A percentile compares a stretch with the other conserved stretches of the same genome.
phyloP scores from a whole-genome alignment of 352 stramenopile genomes.

The Pythium myriotylum region DNA sequence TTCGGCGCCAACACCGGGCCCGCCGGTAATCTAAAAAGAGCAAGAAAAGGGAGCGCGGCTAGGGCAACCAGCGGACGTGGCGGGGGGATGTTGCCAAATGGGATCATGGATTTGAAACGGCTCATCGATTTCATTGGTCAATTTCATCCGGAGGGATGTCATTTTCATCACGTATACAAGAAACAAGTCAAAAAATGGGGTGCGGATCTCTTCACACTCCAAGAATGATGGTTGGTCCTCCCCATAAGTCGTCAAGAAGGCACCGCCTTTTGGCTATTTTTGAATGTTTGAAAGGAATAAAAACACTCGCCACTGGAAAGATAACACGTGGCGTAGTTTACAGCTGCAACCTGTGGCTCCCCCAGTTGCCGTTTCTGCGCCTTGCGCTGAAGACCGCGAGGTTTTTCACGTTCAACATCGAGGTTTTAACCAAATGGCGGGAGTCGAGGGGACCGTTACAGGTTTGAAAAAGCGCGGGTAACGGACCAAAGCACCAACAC shows the following conservation, averaged over 20 bases:
- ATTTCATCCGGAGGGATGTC: slow-evolving; percentile 15
- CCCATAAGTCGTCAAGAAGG: slow-evolving; percentile 15
- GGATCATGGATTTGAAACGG: slow-evolving; percentile 33
- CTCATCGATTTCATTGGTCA: slow-evolving; percentile 22
- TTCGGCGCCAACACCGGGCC: slow-evolving; percentile 8
- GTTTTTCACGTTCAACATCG: slow-evolving; percentile 19
- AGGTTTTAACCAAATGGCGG: slow-evolving; percentile 28
- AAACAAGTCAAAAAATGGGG: slow-evolving; percentile 4
- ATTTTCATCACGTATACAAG: slow-evolving; percentile 14
- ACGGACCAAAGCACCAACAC: slow-evolving; percentile 24
- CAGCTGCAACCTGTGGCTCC: slow-evolving; percentile 23
- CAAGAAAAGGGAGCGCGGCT: slow-evolving; percentile 17
- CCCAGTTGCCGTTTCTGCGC: slow-evolving; percentile 20
- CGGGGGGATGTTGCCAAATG: slow-evolving; percentile 26
- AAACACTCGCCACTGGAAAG: slow-evolving; percentile 5
- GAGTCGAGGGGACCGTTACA: slow-evolving; percentile 28
- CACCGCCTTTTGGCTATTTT: slow-evolving; percentile 30
- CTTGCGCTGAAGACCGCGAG: slow-evolving; percentile 16
- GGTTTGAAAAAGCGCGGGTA: slow-evolving; percentile 35
- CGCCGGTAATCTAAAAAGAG: slow-evolving; percentile 27
- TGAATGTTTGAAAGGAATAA: slow-evolving; percentile 46
- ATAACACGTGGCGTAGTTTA: slow-evolving; percentile 35
- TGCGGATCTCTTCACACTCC: slow-evolving; percentile 3
- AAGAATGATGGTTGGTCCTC: slow-evolving; percentile 25
- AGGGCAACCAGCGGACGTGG: slow-evolving; percentile 23